phyloP scores from a whole-genome alignment of 371 early-diverging fungal genomes.

The Apophysomyces ossiformis region DNA sequence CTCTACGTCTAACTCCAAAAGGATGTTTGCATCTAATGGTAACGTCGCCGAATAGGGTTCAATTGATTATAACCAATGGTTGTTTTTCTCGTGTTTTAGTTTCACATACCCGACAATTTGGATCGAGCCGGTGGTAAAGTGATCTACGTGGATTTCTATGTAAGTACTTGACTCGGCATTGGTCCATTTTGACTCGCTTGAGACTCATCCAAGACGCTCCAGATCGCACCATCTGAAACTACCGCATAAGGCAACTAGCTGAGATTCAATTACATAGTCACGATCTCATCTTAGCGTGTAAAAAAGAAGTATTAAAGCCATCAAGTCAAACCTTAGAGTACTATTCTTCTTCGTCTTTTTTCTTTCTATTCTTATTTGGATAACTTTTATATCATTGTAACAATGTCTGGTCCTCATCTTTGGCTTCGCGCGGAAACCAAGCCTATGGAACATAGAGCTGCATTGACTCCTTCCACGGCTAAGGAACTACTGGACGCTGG shows the following conservation, averaged over 20 bases:
- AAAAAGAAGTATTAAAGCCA: slow-evolving; percentile 4
- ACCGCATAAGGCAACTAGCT: slow-evolving; percentile 7
- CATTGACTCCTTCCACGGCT: slow-evolving; percentile 87
- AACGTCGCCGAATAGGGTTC: slow-evolving; percentile 8
- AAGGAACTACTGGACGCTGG: slow-evolving; percentile 77
- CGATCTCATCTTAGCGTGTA: slow-evolving; percentile 9
- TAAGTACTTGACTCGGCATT: background rate
- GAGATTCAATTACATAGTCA: slow-evolving; percentile 6
- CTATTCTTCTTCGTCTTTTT: background rate
- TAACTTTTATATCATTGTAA: background rate
- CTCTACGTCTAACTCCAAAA: slow-evolving; percentile 32
- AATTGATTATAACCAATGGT: background rate
- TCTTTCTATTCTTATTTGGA: background rate
- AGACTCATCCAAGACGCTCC: background rate
- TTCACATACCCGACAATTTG: background rate
- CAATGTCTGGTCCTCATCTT: slow-evolving; percentile 65
- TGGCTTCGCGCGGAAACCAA: slow-evolving; percentile 98
- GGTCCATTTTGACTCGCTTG: background rate
- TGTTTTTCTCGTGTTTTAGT: background rate
- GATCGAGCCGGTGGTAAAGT: background rate
- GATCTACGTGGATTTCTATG: slow-evolving; percentile 1
- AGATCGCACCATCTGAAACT: slow-evolving; percentile 11
- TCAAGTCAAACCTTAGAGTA: background rate
- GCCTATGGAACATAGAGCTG: slow-evolving; percentile 94
- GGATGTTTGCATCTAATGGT: slow-evolving; percentile 42